These are phyloP conservation scores for Psidium friedrichsthalianum DNA, from an alignment of 345 rosid species.

Conservation along the genomic window DNA sequence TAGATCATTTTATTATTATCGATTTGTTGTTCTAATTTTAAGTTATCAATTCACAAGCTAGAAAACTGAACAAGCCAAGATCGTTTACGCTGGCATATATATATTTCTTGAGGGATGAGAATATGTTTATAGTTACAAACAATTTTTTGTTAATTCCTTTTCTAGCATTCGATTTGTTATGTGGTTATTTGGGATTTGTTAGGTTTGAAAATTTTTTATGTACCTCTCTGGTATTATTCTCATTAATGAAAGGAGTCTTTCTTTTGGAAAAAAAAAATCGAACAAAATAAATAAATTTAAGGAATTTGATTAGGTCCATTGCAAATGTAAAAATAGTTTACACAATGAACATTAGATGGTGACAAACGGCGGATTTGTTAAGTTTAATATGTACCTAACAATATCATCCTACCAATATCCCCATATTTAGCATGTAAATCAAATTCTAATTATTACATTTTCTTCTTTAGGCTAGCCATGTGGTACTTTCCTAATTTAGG, in stretches of 20 bases:
- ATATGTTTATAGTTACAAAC: too few species aligned
- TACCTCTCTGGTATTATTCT: too few species aligned
- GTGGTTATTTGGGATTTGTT: too few species aligned
- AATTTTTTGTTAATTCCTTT: too few species aligned
- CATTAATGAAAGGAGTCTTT: too few species aligned
- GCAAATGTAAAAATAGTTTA: neutral
- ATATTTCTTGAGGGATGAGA: too few species aligned
- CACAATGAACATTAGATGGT: neutral
- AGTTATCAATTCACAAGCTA: neutral
- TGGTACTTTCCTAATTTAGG: neutral
- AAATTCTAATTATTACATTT: neutral
- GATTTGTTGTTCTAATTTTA: neutral
- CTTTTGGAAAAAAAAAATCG: too few species aligned
- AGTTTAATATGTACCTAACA: neutral
- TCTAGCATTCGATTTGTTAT: too few species aligned
- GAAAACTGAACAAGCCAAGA: neutral
- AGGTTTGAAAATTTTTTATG: too few species aligned
- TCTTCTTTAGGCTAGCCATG: neutral
- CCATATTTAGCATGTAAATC: neutral
- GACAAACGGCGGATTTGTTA: neutral
- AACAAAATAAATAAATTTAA: neutral
- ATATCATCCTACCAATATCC: neutral
- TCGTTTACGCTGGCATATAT: too few species aligned
- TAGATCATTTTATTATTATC: neutral
- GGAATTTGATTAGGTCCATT: neutral